A percentile compares a stretch with the other conserved stretches of the same genome.
These are phyloP conservation scores for Dothideomycetidae sp. DNA, from an alignment of 2,329 filamentous ascomycete genomes.

Conservation along the genomic window DNA sequence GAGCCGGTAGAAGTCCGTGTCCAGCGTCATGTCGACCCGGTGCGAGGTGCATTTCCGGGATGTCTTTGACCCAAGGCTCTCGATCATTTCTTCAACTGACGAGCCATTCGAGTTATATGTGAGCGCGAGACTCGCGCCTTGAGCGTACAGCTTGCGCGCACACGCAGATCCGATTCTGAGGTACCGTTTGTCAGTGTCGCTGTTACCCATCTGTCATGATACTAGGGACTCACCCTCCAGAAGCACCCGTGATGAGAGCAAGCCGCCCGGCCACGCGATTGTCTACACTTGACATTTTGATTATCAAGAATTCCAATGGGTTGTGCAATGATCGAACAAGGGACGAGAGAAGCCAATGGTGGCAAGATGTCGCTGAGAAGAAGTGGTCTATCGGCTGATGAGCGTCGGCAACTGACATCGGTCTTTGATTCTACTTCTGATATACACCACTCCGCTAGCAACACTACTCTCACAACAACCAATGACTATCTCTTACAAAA, in stretches of 20 bases:
- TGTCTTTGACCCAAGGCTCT: slow-evolving; percentile 23
- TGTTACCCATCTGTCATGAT: neutral
- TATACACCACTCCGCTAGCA: no score
- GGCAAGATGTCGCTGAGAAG: no score
- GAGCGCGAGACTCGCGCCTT: slow-evolving; percentile 41
- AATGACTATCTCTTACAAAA: no score
- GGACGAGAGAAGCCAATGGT: neutral
- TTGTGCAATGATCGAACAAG: slow-evolving; percentile 1
- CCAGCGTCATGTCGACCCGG: slow-evolving; percentile 42
- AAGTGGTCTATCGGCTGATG: neutral
- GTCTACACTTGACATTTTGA: slow-evolving; percentile 13
- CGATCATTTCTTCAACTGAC: slow-evolving; percentile 32
- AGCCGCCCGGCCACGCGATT: slow-evolving; percentile 36
- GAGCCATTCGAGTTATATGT: slow-evolving; percentile 41
- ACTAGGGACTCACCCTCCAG: slow-evolving; percentile 37
- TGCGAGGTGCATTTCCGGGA: slow-evolving; percentile 37
- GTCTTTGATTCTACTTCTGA: neutral
- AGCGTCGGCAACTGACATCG: neutral
- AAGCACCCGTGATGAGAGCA: slow-evolving; percentile 45
- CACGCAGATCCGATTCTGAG: slow-evolving; percentile 44
- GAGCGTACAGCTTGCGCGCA: slow-evolving; percentile 37
- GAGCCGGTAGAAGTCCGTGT: slow-evolving; percentile 38
- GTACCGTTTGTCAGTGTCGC: neutral
- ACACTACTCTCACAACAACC: no score
- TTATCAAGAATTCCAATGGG: neutral